phyloP scores from a whole-genome alignment of 1,139 yeast species.

The Lodderomyces beijingensis region DNA sequence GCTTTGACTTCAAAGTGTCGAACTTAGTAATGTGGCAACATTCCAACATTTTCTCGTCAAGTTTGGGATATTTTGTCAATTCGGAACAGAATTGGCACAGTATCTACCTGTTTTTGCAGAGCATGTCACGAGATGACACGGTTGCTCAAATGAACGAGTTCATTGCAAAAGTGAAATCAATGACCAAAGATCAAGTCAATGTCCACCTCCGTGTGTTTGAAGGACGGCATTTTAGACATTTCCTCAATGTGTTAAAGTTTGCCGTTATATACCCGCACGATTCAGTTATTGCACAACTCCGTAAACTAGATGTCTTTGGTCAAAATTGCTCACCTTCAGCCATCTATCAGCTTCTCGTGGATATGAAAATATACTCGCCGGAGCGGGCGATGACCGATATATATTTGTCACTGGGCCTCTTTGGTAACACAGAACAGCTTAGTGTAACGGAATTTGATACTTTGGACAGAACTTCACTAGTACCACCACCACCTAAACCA shows the following conservation, averaged over 20 bases:
- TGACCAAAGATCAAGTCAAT: slow-evolving; percentile 21
- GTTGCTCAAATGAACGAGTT: slow-evolving; percentile 14
- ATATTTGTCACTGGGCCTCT: slow-evolving; percentile 25
- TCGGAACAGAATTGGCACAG: slow-evolving; percentile 15
- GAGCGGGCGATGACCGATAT: slow-evolving; percentile 22
- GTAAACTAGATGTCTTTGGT: slow-evolving; percentile 16
- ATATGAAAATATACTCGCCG: slow-evolving; percentile 22
- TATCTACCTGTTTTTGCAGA: slow-evolving; percentile 15
- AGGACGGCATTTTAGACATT: slow-evolving; percentile 21
- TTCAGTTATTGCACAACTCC: slow-evolving; percentile 14
- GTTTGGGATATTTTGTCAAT: slow-evolving; percentile 23
- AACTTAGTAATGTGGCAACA: slow-evolving; percentile 19
- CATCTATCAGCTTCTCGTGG: slow-evolving; percentile 18
- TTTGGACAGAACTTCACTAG: too few relatives aligned
- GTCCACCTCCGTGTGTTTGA: slow-evolving; percentile 31
- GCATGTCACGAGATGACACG: slow-evolving; percentile 10
- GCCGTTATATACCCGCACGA: slow-evolving; percentile 34
- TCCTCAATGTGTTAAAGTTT: slow-evolving; percentile 30
- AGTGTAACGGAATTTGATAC: slow-evolving; percentile 11
- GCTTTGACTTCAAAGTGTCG: slow-evolving; percentile 13
- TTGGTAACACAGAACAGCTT: slow-evolving; percentile 16
- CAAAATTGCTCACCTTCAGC: slow-evolving; percentile 11
- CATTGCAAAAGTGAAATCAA: slow-evolving; percentile 13
- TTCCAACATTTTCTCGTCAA: slow-evolving; percentile 25
- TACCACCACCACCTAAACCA: too few relatives aligned